These are phyloP conservation scores for Diaporthe australafricana DNA, from an alignment of 2,329 filamentous ascomycete species.

Conservation along the genomic window DNA sequence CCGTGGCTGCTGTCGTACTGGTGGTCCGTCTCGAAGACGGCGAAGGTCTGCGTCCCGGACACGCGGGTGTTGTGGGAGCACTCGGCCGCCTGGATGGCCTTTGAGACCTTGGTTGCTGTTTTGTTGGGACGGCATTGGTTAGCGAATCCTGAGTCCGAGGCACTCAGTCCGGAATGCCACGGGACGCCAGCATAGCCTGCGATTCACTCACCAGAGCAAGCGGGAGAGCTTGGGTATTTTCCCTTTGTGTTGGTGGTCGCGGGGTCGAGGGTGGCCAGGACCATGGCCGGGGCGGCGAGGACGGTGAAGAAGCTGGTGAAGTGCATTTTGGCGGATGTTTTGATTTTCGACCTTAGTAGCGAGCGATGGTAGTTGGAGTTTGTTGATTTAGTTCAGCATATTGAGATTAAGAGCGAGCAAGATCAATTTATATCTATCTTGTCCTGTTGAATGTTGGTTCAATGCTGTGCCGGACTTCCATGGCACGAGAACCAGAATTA, in stretches of 20 bases:
- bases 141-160: no score
- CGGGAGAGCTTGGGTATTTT: conserved; percentile 44
- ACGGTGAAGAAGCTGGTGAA: conserved; percentile 29
- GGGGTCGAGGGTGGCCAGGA: conserved; percentile 46
- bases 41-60: conserved; percentile 49
- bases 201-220: conserved; percentile 40
- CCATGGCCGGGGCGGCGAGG: conserved; percentile 31
- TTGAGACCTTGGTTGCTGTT: conserved; percentile 47
- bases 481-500: neutral
- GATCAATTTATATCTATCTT: neutral
- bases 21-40: conserved; percentile 55
- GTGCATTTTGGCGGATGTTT: conserved; percentile 27
- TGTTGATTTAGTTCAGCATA: neutral
- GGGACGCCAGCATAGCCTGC: no score
- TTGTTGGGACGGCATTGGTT: no score
- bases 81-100: conserved; percentile 51
- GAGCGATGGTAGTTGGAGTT: neutral
- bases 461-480: neutral
- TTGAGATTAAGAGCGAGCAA: neutral
- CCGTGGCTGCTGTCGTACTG: conserved; percentile 56
- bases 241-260: conserved; percentile 50
- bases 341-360: neutral
- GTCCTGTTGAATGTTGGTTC: neutral
- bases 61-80: conserved; percentile 52
- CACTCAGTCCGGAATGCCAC: no score